Base-by-base conservation (phyloP, 352 stramenopile species). In the Globisporangium heterothallicum region DNA sequence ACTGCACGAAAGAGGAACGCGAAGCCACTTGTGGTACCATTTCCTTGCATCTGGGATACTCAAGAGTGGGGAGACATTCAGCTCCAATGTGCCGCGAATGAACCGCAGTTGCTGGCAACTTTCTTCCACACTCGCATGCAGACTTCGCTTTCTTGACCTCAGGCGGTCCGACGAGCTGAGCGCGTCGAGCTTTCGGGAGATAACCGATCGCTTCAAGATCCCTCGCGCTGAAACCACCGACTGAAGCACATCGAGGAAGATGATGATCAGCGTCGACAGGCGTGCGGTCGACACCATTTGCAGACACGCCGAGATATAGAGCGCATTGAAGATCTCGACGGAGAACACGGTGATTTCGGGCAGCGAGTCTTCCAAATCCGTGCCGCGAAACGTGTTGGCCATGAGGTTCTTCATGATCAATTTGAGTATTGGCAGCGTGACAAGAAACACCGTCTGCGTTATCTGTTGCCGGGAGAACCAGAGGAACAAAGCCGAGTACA, bases 271-370 rank as follows among this genome's bases (percentile, higher is more conserved):
- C 30, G 9, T 44, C 29, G 47, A 32, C 22, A 22, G 16, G 10
- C 6, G 2, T 7, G 34, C 32, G 2, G 22, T 30, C 16, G 6
- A 35, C 32, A 22, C 24, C 5, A 35, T 62, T 22, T 74, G 61
- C 50, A 81, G 70, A 36, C 64, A 71, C 3, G 54, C 63, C 2
- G 59, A 58, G 7, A 77, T 16, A 41, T 77, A 81, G 14, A 81
- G 44, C 0, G 70, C 36, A 22, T 74, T 68, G 53, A 77, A 80
- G 40, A 77, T 54, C n/a, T 75, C 59, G 13, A 68, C 61, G 0
- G 67, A 66, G 38, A 77, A 81, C 19, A 75, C 61, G n/a, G 69
- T 58, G 14, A 68, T 41, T 47, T 73, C 64, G 0, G 64, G 70
- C 3, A 73, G 50, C 44, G 68, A 42, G 29, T 79, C 66, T 18